Evolutionary conservation across 2,329 filamentous ascomycete genomes (phyloP), one percentile per base, ranked within the genome.

Genomic region (Aspergillus intermedius): DNA sequence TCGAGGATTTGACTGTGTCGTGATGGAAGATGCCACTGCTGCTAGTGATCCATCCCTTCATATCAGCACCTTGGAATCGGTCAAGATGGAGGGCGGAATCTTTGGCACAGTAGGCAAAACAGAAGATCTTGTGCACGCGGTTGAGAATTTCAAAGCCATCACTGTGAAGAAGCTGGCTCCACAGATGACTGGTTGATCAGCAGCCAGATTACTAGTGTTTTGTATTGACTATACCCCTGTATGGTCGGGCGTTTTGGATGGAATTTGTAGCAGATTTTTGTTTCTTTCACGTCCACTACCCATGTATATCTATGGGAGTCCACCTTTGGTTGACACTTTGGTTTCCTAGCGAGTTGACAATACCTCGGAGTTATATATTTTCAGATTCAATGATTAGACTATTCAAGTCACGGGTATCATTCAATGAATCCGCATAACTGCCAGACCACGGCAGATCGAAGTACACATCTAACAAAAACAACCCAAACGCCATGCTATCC

Each of bases 1-100:
- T 63, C 70, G 75, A 5, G 77, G 76, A 0, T 79, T 77, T 49
- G 77, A 80, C 57, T 77, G 77, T 50, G 56, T 78, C 10, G 55
- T 80, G 1, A 57, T 80, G 3, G 72, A 76, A 28, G 77, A 80
- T 55, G 76, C 69, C 6, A 70, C 70, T 40, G 69, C 73, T 17
- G 71, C 74, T 5, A 65, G 64, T 25, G 68, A 72, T 45, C 59
- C 58, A n/a, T 58, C 62, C 5, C 59, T 76, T 3, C 74, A 76
- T 45, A 34, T 66, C 4, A 63, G 68, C 48, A 66, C 71, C 0
- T 56, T 74, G 12, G 70, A 74, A 41, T 73, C 69, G 8, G 63
- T 76, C 19, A 71, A 70, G 56, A 72, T 71, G 65, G 74, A 77
- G 54, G 74, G 68, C 4, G 74, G 71, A 28, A 73, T 76, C 4